phyloP scores from a whole-genome alignment of 2,329 filamentous ascomycete genomes.

The Periconia digitata region DNA sequence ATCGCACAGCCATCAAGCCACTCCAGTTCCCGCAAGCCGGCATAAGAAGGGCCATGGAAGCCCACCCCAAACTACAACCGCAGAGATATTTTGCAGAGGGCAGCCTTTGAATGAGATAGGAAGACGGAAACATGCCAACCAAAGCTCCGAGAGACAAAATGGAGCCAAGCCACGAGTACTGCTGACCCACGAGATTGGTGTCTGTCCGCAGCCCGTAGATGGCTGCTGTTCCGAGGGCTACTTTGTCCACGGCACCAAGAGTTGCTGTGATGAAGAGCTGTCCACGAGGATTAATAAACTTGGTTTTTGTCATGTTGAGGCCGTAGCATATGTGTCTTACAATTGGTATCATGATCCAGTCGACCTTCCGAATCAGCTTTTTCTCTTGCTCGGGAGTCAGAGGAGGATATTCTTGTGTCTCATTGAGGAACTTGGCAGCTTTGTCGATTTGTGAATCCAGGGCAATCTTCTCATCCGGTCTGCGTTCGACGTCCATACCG shows the following conservation, averaged over 20 bases:
- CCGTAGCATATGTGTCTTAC: neutral
- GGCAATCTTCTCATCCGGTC: neutral
- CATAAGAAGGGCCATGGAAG: conserved; percentile 44
- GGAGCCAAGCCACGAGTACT: conserved; percentile 50
- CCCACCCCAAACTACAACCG: conserved; percentile 48
- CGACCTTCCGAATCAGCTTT: neutral
- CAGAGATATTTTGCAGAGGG: conserved; percentile 10
- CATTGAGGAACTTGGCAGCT: neutral
- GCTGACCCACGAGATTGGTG: conserved; percentile 41
- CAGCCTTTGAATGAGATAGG: conserved; percentile 49
- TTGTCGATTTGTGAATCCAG: neutral
- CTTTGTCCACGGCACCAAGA: conserved; percentile 62
- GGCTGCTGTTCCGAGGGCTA: conserved; percentile 47
- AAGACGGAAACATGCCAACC: conserved; percentile 53
- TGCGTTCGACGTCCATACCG: neutral
- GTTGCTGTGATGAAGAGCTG: conserved; percentile 10
- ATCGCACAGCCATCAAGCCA: conserved; percentile 8
- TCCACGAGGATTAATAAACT: neutral
- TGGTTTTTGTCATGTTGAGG: neutral
- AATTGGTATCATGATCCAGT: conserved; percentile 5
- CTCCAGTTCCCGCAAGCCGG: conserved; percentile 8
- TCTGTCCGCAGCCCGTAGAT: conserved; percentile 52
- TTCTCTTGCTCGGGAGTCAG: neutral
- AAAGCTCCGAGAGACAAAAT: conserved; percentile 54
- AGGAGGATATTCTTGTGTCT: conserved; percentile 1